These are phyloP conservation scores for Besnoitia besnoiti DNA, from an alignment of 169 alveolate genomes.

Conservation along the genomic window DNA sequence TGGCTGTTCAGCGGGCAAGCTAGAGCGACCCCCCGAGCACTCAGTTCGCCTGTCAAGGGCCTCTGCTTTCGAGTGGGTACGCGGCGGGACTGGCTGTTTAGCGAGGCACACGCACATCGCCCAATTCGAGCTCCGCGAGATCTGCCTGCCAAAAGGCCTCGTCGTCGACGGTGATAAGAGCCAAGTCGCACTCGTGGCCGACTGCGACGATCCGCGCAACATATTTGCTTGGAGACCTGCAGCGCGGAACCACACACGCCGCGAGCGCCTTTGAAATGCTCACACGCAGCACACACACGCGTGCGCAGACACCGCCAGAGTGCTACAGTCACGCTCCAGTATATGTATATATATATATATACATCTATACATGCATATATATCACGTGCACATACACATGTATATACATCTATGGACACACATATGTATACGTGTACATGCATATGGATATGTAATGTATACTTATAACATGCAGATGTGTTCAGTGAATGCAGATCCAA, in stretches of 20 bases:
- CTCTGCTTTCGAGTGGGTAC: too few species aligned
- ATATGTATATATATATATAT: not conserved
- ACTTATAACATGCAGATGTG: too few species aligned
- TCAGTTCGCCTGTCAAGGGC: too few species aligned
- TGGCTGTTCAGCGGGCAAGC: too few species aligned
- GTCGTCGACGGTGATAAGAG: slow-evolving; percentile 81
- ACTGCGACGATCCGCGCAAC: slow-evolving; percentile 77
- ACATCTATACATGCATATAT: not conserved
- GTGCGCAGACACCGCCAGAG: not conserved
- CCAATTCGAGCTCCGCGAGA: slow-evolving; percentile 78
- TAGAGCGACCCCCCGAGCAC: too few species aligned
- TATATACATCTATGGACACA: not conserved
- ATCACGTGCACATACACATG: not conserved
- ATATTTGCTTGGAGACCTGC: slow-evolving; percentile 73
- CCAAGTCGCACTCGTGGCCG: slow-evolving; percentile 87
- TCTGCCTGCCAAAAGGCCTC: slow-evolving; percentile 79
- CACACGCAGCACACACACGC: not conserved
- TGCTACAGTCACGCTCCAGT: too few species aligned
- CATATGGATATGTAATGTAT: not conserved
- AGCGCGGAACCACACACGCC: slow-evolving; percentile 3
- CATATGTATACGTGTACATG: not conserved
- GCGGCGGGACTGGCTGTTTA: too few species aligned
- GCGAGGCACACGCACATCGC: slow-evolving; percentile 60
- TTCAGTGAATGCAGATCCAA: too few species aligned
- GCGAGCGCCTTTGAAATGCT: not conserved